Evolutionary conservation across 2,329 filamentous ascomycete genomes (phyloP).

Genomic region (Scleromitrula shiraiana): DNA sequence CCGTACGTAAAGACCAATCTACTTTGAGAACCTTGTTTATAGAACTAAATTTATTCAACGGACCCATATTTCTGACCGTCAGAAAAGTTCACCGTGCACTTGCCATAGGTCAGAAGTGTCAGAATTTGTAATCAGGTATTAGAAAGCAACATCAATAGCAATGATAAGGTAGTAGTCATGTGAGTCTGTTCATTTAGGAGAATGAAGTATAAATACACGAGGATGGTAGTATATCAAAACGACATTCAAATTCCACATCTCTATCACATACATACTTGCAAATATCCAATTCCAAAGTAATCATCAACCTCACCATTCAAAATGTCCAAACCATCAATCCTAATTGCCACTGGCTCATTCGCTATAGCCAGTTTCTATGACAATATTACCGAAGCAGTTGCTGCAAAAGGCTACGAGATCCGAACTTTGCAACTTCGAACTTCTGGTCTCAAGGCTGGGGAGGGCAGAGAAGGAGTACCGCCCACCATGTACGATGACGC

Average conservation of each 20-base stretch:
- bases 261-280: not conserved
- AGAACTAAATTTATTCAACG: too few relatives aligned
- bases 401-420: constrained; percentile 9
- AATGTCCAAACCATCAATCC: constrained; percentile 12
- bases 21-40: too few relatives aligned
- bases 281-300: too few relatives aligned
- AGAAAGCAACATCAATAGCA: not conserved
- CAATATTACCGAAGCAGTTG: constrained; percentile 7
- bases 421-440: constrained; percentile 4
- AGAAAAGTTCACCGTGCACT: not conserved
- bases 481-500: constrained; percentile 32
- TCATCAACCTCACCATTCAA: not conserved
- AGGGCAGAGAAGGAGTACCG: constrained; percentile 4
- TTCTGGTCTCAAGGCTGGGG: not conserved
- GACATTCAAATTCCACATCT: not conserved
- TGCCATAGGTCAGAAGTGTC: not conserved
- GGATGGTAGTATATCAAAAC: not conserved
- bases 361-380: constrained; percentile 12
- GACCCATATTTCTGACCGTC: not conserved
- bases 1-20: too few relatives aligned
- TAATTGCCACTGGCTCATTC: constrained; percentile 16
- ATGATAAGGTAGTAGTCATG: not conserved
- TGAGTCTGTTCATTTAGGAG: not conserved
- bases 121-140: not conserved
- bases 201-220: not conserved